Conservation (phyloP, 805 yeast genomes). For the Candida montana region DNA sequence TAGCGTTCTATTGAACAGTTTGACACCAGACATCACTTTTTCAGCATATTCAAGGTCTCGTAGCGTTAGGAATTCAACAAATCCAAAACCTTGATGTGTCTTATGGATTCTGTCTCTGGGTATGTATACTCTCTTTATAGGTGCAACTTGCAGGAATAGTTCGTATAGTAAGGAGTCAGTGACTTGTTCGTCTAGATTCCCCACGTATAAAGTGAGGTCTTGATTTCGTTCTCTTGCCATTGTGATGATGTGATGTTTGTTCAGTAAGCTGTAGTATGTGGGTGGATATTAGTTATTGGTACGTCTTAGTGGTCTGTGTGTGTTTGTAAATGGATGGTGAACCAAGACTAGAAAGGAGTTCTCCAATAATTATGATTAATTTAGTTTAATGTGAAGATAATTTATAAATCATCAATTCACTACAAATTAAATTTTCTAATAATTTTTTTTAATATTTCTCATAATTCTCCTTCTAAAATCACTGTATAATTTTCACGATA, state of each 20-base stretch:
- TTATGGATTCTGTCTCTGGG: slow-evolving; percentile 74
- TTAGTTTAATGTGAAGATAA: not conserved
- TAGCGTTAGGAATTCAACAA: slow-evolving; percentile 59
- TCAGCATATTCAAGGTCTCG: slow-evolving; percentile 69
- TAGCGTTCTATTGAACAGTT: slow-evolving; percentile 56
- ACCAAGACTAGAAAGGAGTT: no score
- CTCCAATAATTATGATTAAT: no score
- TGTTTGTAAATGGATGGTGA: no score
- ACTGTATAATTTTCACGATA: no score
- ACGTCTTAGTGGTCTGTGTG: no score
- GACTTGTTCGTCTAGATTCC: slow-evolving; percentile 74
- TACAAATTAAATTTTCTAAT: no score
- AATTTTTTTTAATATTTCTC: no score
- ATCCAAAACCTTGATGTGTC: slow-evolving; percentile 83
- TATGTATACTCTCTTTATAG: slow-evolving; percentile 60
- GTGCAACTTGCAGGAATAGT: slow-evolving; percentile 79
- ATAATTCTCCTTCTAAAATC: no score
- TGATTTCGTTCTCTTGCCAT: slow-evolving; percentile 41
- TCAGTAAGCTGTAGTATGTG: not conserved
- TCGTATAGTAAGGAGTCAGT: slow-evolving; percentile 73
- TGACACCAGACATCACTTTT: slow-evolving; percentile 52
- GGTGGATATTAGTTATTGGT: no score
- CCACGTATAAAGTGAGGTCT: slow-evolving; percentile 68
- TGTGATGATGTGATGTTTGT: not conserved
- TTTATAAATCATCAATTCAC: no score